Base-by-base conservation (phyloP, 2,329 filamentous ascomycete genomes). In the Clarireedia hainanense region DNA sequence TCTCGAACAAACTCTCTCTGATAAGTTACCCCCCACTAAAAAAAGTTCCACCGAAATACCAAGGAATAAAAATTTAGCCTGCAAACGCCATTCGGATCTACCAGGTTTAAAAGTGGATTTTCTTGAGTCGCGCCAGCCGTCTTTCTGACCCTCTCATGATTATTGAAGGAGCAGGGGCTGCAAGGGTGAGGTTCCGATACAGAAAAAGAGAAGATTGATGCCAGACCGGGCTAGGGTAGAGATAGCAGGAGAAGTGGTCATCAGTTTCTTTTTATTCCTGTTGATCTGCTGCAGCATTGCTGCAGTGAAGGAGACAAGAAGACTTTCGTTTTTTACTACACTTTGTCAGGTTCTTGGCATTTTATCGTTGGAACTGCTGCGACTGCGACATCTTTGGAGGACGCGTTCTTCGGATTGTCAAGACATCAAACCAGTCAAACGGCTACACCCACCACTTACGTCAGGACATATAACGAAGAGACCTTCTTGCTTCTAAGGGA, bases 71-170 rank as follows among this genome's bases (percentile, higher is more conserved):
- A 42, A 20, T 10, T 14, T 42, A 42, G 39, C 51, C 39, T 43
- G 51, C 34, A 54, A 49, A 46, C 51, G 51, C 51, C 51, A 54
- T 45, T 54, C 27, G 34, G 51, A 54, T 54, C 51, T 54, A 48
- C 51, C 36, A 45, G 37, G 42, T 36, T 39, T 30, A 30, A 52
- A 27, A 48, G 43, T 54, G 51, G 51, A 40, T 48, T 54, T 52
- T 37, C 12, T 20, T 39, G 30, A 48, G 37, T 40, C 24, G 43
- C 43, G 34, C 43, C 51, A 42, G 39, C 39, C 39, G 39, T 42
- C 39, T 42, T 20, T 42, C n/a, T 52, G 42, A 47, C 27, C 50
- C 50, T 36, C 42, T 47, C 30, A 34, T 34, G 23, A 42, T 40
- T 54, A 54, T 40, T 48, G 43, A 40, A 23, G 27, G 42, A n/a